Percentiles rank a stretch among this genome's conserved stretches.
phyloP scores from a whole-genome alignment of 257 asterid genomes.

The Solanum medicagineum region DNA sequence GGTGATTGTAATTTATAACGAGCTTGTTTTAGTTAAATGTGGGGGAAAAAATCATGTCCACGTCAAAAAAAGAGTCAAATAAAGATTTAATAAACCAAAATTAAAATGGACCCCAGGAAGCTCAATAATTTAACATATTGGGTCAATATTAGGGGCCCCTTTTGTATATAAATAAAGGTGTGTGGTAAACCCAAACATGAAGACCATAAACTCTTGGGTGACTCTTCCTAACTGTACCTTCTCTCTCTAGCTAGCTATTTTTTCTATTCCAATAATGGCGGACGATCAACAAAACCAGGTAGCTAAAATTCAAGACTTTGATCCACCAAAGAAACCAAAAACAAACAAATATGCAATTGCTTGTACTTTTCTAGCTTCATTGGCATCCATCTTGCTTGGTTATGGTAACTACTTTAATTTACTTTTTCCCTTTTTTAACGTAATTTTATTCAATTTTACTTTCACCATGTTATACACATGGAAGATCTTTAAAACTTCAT shows the following conservation, averaged over 20 bases:
- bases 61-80: not conserved
- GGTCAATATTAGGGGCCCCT: not conserved
- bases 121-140: not conserved
- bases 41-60: too few species aligned
- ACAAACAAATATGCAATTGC: constrained; percentile 11
- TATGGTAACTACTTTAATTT: too few species aligned
- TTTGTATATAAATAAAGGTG: not conserved
- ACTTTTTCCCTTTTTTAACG: too few species aligned
- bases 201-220: not conserved
- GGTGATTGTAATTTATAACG: not conserved
- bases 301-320: constrained; percentile 22
- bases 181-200: not conserved
- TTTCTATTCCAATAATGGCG: not conserved
- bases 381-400: too few species aligned
- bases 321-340: constrained; percentile 31
- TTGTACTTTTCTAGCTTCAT: too few species aligned
- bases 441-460: not conserved
- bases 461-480: not conserved
- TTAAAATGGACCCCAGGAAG: not conserved
- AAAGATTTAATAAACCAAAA: not conserved
- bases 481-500: not conserved
- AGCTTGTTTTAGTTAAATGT: not conserved
- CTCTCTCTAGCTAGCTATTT: not conserved
- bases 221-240: not conserved
- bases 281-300: not conserved